Evolutionary conservation across 2,329 filamentous ascomycete genomes (phyloP), one percentile per base, ranked within the genome.

Genomic region (Colletotrichum truncatum): DNA sequence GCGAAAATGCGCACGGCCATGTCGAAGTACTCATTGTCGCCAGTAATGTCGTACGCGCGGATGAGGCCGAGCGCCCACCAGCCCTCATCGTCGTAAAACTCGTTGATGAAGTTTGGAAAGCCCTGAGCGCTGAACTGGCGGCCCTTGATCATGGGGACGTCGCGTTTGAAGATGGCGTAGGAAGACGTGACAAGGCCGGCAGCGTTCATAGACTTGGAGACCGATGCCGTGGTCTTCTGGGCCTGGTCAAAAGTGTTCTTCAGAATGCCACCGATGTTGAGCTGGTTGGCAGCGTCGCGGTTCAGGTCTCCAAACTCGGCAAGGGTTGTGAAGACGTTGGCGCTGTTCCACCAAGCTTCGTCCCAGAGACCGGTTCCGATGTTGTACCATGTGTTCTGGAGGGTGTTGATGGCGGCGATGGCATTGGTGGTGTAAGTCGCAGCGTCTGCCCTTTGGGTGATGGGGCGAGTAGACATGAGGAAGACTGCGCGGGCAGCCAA

Each of bases 301-400:
- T 77, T 74, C 8, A 81, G 66, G 10, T 66, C 58, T 4, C 80
- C 76, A 72, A 84, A 85, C 72, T 92, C 87, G 54, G 83, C 85
- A 16, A 93, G 75, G 3, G 83, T 84, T 0, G 89, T 91, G 64
- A 93, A 78, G 62, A 84, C 83, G 72, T 92, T 93, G 45, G 86
- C 91, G 56, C 85, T 85, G 72, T 93, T 92, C 91, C 91, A 93
- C 91, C 91, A 93, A 7, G 85, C 83, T 0, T 84, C 84, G 58
- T 87, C 77, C 88, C 89, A 93, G 11, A 91, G 78, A 4, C 91
- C 91, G 1, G 82, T 87, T 5, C 73, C 71, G 3, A 76, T 62
- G 71, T 90, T 84, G 74, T 92, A 92, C 85, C 87, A 92, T 14
- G 75, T 69, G 3, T 69, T 65, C 70, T 91, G 88, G 2, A 92